These are phyloP conservation scores for Euptelea pleiosperma DNA, from an alignment of 164 flowering plant species.

Conservation along the genomic window DNA sequence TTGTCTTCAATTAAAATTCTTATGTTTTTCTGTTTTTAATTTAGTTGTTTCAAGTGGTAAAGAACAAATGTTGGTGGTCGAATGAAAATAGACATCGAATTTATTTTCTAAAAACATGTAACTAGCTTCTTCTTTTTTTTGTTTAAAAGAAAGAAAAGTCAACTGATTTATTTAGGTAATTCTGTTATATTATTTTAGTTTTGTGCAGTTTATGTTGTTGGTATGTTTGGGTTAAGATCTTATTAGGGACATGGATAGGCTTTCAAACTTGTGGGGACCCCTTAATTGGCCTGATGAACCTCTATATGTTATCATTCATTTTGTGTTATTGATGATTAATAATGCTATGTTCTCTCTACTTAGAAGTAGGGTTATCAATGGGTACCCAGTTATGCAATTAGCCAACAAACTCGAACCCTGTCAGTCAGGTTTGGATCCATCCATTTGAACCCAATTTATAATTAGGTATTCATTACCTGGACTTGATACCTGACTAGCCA, in stretches of 20 bases:
- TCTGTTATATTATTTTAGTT: too few species aligned
- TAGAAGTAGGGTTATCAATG: not conserved
- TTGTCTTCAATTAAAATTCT: not conserved
- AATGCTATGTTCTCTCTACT: too few species aligned
- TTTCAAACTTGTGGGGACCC: not conserved
- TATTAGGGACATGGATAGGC: not conserved
- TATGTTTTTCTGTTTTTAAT: not conserved
- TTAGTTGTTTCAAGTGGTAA: not conserved
- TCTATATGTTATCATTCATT: not conserved
- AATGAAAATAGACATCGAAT: not conserved
- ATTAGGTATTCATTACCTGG: too few species aligned
- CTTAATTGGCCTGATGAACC: slow-evolving; percentile 7
- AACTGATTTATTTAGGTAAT: too few species aligned
- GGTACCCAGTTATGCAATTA: not conserved
- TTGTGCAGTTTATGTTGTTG: too few species aligned
- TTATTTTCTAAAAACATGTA: too few species aligned
- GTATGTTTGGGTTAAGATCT: not conserved
- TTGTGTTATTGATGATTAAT: too few species aligned
- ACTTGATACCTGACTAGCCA: too few species aligned
- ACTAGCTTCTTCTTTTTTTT: too few species aligned
- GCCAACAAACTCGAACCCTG: not conserved
- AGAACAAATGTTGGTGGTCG: too few species aligned
- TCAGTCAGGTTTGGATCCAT: not conserved
- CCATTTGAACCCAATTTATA: too few species aligned
- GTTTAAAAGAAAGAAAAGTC: too few species aligned